Conservation (phyloP, 495 filamentous ascomycete genomes). For the Corynascus novoguineensis region DNA sequence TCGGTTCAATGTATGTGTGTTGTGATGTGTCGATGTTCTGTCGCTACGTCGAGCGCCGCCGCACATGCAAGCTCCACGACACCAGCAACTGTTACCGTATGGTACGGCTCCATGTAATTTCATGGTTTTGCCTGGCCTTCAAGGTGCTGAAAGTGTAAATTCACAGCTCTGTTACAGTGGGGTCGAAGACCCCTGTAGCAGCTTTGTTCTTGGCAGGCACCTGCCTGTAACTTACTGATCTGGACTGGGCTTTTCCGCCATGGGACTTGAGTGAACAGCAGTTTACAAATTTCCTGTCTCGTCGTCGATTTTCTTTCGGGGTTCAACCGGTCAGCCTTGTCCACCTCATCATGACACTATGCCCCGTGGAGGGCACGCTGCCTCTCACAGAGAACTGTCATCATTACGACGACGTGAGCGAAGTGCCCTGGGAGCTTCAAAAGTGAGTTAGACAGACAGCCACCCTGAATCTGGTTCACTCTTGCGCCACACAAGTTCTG, state of each 20-base stretch:
- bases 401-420: constrained; percentile 56
- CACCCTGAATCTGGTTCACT: background rate
- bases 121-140: no score
- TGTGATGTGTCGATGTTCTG: background rate
- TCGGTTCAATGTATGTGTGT: constrained; percentile 9
- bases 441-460: constrained; percentile 1
- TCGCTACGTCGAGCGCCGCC: background rate
- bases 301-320: no score
- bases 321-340: background rate
- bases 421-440: constrained; percentile 49
- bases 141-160: no score
- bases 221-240: background rate
- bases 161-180: background rate
- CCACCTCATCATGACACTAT: constrained; percentile 13
- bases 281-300: no score
- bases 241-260: background rate
- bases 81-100: no score
- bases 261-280: no score
- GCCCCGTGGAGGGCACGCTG: constrained; percentile 24
- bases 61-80: constrained; percentile 4
- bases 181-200: background rate
- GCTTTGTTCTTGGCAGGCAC: constrained; percentile 4
- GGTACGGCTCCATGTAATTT: no score
- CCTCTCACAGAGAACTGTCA: constrained; percentile 51
- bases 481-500: background rate